Base-by-base conservation (phyloP, 2,329 filamentous ascomycete species). In the Leptographium lundbergii region DNA sequence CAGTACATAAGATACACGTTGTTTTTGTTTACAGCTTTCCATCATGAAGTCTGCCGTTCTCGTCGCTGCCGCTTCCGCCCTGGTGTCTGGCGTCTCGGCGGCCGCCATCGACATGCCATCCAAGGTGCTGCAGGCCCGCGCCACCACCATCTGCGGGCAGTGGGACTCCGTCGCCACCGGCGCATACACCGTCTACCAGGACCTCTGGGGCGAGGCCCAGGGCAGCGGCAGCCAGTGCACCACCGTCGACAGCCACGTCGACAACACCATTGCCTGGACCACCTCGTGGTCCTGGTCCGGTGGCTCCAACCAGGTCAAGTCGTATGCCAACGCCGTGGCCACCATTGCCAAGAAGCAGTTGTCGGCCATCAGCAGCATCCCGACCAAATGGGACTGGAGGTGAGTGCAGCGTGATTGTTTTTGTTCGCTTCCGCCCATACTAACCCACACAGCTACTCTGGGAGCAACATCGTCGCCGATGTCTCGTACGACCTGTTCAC, bases 401-500 rank as follows among this genome's bases (percentile, higher is more conserved):
- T 74, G 63, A 64, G 69, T 66, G 19, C 54, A 10, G 29, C 29
- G 5, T 32, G 5, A 4, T 32, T 10, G 29, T 36, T 17, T 50
- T 50, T 50, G 4, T 22, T 50, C 4, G 6, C 11, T 50, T 25
- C 9, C 36, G 9, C 36, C 24, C 6, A 19, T 29, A 10, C 24
- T 42, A 22, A 56, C 39, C 19, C 27, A 11, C 5, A 17, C 77
- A 69, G 66, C 53, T 72, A 73, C 62, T 64, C 64, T 19, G 70
- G 71, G 39, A 65, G 47, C 24, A 64, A 66, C 52, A 59, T 73
- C 57, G 72, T 82, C 29, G 76, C 79, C 47, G 74, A 85, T 65
- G 82, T 86, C 2, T 72, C 81, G 17, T 85, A 84, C 66, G 81
- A 85, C 67, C 69, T 85, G 48, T 85, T 84, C 73, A 81, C 81